Percentiles rank a stretch among this genome's conserved stretches.
Conservation (phyloP, 139 green algal species). For the Ulvella scutata region DNA sequence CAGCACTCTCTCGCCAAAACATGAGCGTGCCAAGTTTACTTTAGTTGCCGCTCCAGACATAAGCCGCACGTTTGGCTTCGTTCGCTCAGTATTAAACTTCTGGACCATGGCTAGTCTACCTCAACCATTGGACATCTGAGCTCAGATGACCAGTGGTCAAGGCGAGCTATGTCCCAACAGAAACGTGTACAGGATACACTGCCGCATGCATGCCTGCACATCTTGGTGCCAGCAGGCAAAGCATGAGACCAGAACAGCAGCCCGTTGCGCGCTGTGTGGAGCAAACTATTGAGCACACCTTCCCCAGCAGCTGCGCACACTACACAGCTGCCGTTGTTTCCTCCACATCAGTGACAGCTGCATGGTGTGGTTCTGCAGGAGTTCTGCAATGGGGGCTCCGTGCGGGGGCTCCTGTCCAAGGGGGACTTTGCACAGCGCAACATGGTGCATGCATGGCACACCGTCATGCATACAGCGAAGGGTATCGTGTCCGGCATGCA, state of each 20-base stretch:
- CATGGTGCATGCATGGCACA: background rate
- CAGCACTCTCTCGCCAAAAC: no score
- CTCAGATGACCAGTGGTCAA: background rate
- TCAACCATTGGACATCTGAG: background rate
- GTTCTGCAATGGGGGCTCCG: conserved; percentile 12
- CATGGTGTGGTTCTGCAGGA: no score
- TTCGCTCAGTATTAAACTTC: background rate
- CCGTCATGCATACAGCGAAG: background rate
- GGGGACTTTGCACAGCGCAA: background rate
- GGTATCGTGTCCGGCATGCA: background rate
- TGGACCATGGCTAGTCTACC: background rate
- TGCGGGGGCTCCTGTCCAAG: background rate
- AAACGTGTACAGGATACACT: background rate
- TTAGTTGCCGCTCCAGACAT: background rate
- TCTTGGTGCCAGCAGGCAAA: background rate
- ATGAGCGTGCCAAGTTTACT: background rate
- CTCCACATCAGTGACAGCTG: background rate
- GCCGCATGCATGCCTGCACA: background rate
- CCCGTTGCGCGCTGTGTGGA: no score
- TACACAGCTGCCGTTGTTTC: background rate
- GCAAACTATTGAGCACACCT: background rate
- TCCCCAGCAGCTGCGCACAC: background rate
- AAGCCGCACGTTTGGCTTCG: background rate
- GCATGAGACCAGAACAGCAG: background rate
- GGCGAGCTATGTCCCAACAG: background rate